Conservation (phyloP, 2,329 filamentous ascomycete species). For the Exophiala phaeomuriformis region DNA sequence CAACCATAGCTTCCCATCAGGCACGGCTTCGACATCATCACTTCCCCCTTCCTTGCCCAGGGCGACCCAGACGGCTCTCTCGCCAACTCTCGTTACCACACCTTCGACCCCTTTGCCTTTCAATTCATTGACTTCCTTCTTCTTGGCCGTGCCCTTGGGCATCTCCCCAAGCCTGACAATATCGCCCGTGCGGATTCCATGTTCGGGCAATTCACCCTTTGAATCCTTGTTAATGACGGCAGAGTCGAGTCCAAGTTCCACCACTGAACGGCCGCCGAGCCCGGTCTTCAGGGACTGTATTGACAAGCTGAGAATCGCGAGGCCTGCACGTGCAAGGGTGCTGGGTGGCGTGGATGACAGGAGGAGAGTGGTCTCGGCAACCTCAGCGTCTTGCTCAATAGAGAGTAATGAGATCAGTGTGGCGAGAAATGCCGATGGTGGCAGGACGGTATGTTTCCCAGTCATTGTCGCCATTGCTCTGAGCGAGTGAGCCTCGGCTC, state of each 20-base stretch:
- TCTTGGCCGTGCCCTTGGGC: constrained; percentile 31
- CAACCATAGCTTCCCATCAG: constrained; percentile 56
- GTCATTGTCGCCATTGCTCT: not conserved
- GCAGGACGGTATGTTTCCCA: constrained; percentile 19
- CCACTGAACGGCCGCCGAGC: constrained; percentile 79
- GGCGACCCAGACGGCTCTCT: constrained; percentile 40
- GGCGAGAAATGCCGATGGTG: constrained; percentile 38
- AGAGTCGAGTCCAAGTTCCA: constrained; percentile 69
- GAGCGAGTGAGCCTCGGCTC: not conserved
- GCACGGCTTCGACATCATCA: constrained; percentile 44
- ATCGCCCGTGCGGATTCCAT: constrained; percentile 44
- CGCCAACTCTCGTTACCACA: constrained; percentile 41
- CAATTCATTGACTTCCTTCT: constrained; percentile 30
- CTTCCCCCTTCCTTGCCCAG: constrained; percentile 37
- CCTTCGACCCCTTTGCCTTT: constrained; percentile 37
- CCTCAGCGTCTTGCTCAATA: constrained; percentile 41
- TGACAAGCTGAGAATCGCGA: constrained; percentile 39
- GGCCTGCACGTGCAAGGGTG: constrained; percentile 36
- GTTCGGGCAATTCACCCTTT: constrained; percentile 34
- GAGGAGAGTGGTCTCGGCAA: constrained; percentile 38
- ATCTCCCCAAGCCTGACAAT: constrained; percentile 41
- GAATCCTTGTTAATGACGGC: constrained; percentile 48
- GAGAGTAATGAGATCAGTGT: constrained; percentile 38
- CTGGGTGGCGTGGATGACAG: constrained; percentile 30
- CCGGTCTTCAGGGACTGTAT: constrained; percentile 75